Evolutionary conservation across 2,329 filamentous ascomycete genomes (phyloP).

Genomic region (Blastomyces silverae): DNA sequence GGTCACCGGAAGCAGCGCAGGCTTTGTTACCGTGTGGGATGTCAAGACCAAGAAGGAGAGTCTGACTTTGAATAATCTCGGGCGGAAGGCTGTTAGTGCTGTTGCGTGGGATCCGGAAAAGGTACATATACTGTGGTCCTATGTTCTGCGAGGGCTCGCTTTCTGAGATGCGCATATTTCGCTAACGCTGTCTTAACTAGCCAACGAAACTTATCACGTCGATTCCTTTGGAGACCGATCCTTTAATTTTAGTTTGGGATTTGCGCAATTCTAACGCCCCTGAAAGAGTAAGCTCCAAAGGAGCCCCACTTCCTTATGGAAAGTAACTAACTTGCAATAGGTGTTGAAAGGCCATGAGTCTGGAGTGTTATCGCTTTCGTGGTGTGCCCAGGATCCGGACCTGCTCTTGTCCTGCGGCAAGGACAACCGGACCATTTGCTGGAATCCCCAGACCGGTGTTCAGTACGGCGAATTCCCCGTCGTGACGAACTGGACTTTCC

Average conservation of each 20-base stretch:
- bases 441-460: slow-evolving; percentile 91
- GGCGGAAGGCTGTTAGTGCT: slow-evolving; percentile 86
- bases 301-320: not conserved
- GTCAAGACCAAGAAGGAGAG: slow-evolving; percentile 97
- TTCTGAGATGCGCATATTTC: not conserved
- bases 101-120: slow-evolving; percentile 97
- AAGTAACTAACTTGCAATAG: slow-evolving; percentile 35
- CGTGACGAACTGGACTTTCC: slow-evolving; percentile 99
- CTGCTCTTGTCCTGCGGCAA: slow-evolving; percentile 90
- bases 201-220: slow-evolving; percentile 90
- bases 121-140: slow-evolving; percentile 33
- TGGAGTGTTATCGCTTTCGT: slow-evolving; percentile 86
- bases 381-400: slow-evolving; percentile 87
- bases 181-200: slow-evolving; percentile 26
- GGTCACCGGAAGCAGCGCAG: slow-evolving; percentile 84
- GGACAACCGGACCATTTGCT: slow-evolving; percentile 89
- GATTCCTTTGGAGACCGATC: slow-evolving; percentile 79
- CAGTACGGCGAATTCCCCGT: slow-evolving; percentile 88
- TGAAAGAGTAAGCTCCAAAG: slow-evolving; percentile 49
- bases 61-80: slow-evolving; percentile 80
- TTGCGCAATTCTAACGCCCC: slow-evolving; percentile 92
- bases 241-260: slow-evolving; percentile 89
- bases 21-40: slow-evolving; percentile 98
- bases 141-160: not conserved
- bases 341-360: slow-evolving; percentile 88